phyloP scores from a whole-genome alignment of 2,329 filamentous ascomycete genomes.

The Neofusicoccum kwambonambiense region DNA sequence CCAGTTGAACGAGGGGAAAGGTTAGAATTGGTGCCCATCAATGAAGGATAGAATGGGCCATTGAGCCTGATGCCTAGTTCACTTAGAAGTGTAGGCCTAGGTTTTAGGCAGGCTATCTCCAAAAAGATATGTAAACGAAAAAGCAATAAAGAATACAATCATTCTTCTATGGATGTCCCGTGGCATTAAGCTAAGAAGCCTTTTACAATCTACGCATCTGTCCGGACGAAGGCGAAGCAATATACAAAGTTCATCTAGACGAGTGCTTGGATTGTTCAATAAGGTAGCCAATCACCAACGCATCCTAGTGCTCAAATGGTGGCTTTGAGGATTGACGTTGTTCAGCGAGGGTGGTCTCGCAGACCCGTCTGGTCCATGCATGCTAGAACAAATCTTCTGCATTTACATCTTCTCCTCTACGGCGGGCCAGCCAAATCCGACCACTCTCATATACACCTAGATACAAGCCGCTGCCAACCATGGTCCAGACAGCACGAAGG shows the following conservation, averaged over 20 bases:
- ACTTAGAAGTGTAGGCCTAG: background rate
- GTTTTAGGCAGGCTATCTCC: background rate
- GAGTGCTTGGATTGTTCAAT: too few relatives aligned
- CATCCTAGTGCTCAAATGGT: too few relatives aligned
- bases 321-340: too few relatives aligned
- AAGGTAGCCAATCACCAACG: too few relatives aligned
- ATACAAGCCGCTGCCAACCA: conserved; percentile 79
- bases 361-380: background rate
- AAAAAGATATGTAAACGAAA: background rate
- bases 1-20: background rate
- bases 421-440: conserved; percentile 52
- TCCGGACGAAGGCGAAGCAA: too few relatives aligned
- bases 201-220: too few relatives aligned
- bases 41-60: background rate
- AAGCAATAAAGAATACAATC: background rate
- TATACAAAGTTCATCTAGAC: too few relatives aligned
- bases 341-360: too few relatives aligned
- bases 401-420: conserved; percentile 39
- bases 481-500: conserved; percentile 76
- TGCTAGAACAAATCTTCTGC: conserved; percentile 15
- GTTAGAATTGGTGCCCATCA: background rate
- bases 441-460: conserved; percentile 82
- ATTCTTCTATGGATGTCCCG: background rate
- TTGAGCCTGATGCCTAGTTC: background rate
- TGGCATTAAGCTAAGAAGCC: too few relatives aligned